These are phyloP conservation scores for Colletotrichum spaethianum DNA, from an alignment of 2,329 filamentous ascomycete species.

Conservation along the genomic window DNA sequence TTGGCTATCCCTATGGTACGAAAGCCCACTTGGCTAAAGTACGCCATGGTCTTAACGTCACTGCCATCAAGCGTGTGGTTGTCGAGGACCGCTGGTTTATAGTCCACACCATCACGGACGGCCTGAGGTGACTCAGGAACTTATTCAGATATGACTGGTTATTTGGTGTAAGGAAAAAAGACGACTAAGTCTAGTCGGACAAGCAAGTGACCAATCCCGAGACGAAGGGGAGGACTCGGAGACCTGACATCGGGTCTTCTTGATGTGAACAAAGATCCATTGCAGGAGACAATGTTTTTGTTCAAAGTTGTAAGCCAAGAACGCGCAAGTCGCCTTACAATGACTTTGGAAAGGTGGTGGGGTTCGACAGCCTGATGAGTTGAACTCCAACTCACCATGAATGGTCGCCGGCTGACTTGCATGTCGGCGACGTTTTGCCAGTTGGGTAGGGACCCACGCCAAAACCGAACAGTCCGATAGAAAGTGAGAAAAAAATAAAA, in stretches of 20 bases:
- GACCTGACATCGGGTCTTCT: not conserved
- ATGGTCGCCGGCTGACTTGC: conserved; percentile 14
- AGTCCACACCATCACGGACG: conserved; percentile 19
- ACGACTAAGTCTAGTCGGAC: not conserved
- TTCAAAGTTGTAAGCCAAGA: not conserved
- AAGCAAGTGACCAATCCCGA: conserved; percentile 10
- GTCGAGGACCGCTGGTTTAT: not conserved
- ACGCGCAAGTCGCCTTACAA: not conserved
- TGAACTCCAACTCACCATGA: not conserved
- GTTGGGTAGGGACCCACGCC: too few species aligned
- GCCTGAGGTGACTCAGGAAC: conserved; percentile 23
- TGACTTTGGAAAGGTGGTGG: not conserved
- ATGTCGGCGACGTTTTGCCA: not conserved
- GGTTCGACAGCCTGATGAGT: not conserved
- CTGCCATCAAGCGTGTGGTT: not conserved
- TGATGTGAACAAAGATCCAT: not conserved
- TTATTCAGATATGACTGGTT: conserved; percentile 14
- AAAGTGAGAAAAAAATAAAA: not conserved
- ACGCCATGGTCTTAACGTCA: not conserved
- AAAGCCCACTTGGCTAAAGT: conserved; percentile 1
- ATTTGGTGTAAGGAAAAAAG: conserved; percentile 17
- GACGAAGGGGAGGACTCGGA: not conserved
- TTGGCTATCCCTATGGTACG: not conserved
- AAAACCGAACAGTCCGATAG: not conserved
- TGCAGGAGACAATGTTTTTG: not conserved